Percentiles rank a stretch among this genome's conserved stretches.
phyloP scores from a whole-genome alignment of 805 yeast species.

The Tetrapisispora pingtungensis region DNA sequence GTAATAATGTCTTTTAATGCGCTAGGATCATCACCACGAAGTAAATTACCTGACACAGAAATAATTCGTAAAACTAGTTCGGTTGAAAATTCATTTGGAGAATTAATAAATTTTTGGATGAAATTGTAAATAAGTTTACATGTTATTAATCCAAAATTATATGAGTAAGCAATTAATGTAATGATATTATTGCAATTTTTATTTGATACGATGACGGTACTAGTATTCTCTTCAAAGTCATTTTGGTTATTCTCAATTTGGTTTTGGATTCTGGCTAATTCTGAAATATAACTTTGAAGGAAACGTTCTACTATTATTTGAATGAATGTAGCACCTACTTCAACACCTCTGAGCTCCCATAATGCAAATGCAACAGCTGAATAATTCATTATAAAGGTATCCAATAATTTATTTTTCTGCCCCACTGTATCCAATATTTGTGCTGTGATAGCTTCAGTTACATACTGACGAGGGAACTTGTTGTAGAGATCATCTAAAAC shows the following conservation, averaged over 20 bases:
- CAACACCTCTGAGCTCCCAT: slow-evolving; percentile 72
- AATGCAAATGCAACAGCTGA: slow-evolving; percentile 68
- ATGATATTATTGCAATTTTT: slow-evolving; percentile 55
- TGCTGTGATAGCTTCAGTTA: slow-evolving; percentile 57
- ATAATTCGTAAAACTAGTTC: slow-evolving; percentile 67
- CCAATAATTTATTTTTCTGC: slow-evolving; percentile 57
- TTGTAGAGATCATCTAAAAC: slow-evolving; percentile 57
- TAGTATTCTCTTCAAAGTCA: not conserved
- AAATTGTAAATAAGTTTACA: slow-evolving; percentile 71
- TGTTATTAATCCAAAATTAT: slow-evolving; percentile 66
- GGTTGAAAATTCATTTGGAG: slow-evolving; percentile 60
- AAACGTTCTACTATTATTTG: slow-evolving; percentile 72
- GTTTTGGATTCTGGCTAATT: not conserved
- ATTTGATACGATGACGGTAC: slow-evolving; percentile 10
- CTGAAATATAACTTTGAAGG: slow-evolving; percentile 32
- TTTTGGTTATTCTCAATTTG: not conserved
- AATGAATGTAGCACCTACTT: slow-evolving; percentile 78
- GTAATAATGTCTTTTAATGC: slow-evolving; percentile 71
- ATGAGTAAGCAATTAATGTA: slow-evolving; percentile 67
- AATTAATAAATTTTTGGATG: slow-evolving; percentile 41
- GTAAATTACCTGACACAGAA: slow-evolving; percentile 68
- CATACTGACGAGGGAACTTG: slow-evolving; percentile 67
- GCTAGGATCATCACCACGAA: slow-evolving; percentile 83
- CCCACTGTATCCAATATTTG: slow-evolving; percentile 56
- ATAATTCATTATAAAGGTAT: slow-evolving; percentile 68